Conservation (phyloP, 2,329 filamentous ascomycete species). For the Fusarium sp. region DNA sequence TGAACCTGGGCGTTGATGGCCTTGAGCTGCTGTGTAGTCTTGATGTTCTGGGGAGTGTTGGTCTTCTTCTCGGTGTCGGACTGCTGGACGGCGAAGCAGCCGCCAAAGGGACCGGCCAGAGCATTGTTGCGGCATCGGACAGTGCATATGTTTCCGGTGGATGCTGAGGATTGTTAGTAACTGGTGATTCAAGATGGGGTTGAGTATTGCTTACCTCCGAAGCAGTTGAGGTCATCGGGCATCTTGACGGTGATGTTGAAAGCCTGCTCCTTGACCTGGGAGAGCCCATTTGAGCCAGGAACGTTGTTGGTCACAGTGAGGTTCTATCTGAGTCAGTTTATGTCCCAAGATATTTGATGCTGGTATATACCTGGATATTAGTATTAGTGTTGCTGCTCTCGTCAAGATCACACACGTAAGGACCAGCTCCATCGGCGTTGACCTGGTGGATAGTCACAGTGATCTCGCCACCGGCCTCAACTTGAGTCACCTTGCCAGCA, state of each 20-base stretch:
- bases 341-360: rapidly evolving
- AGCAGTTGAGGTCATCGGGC: slow-evolving; percentile 63
- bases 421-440: slow-evolving; percentile 74
- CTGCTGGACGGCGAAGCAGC: slow-evolving; percentile 71
- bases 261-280: slow-evolving; percentile 66
- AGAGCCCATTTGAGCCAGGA: slow-evolving; percentile 69
- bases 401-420: slow-evolving; percentile 68
- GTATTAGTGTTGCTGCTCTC: slow-evolving; percentile 58
- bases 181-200: neutral
- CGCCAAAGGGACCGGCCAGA: slow-evolving; percentile 68
- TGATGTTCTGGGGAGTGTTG: slow-evolving; percentile 62
- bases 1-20: slow-evolving; percentile 63
- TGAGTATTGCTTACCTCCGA: slow-evolving; percentile 58
- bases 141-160: slow-evolving; percentile 70
- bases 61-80: slow-evolving; percentile 57
- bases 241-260: slow-evolving; percentile 69
- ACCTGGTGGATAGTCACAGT: slow-evolving; percentile 76
- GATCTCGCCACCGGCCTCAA: slow-evolving; percentile 60
- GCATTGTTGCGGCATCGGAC: slow-evolving; percentile 71
- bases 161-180: slow-evolving; percentile 51
- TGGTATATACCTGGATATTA: slow-evolving; percentile 26
- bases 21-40: slow-evolving; percentile 60
- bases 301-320: slow-evolving; percentile 70
- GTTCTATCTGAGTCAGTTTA: slow-evolving; percentile 36
- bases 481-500: slow-evolving; percentile 62